phyloP scores from a whole-genome alignment of 2,329 filamentous ascomycete species.

The Exophiala viscosa region DNA sequence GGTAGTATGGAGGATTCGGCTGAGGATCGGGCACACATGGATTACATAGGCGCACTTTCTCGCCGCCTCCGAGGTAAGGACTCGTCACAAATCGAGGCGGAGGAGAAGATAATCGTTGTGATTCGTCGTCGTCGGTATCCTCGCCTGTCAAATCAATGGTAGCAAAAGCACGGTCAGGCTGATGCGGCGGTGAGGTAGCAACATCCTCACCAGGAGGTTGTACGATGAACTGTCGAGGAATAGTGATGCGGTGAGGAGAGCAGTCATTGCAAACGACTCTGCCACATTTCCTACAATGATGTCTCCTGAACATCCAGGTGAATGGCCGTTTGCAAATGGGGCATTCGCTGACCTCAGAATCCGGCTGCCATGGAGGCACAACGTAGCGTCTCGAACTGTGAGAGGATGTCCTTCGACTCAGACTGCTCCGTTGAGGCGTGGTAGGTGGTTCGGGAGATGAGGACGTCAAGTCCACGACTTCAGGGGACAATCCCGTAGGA shows the following conservation, averaged over 20 bases:
- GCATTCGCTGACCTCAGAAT: constrained; percentile 75
- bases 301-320: constrained; percentile 80
- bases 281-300: constrained; percentile 96
- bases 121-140: constrained; percentile 28
- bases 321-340: constrained; percentile 80
- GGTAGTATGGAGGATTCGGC: constrained; percentile 43
- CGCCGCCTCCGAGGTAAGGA: constrained; percentile 54
- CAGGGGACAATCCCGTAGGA: constrained; percentile 1
- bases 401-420: constrained; percentile 14
- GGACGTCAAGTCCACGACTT: constrained; percentile 30
- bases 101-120: constrained; percentile 4
- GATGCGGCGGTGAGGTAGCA: constrained; percentile 32
- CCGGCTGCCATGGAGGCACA: constrained; percentile 82
- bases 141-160: constrained; percentile 47
- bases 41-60: constrained; percentile 67
- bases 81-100: not conserved
- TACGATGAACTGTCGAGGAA: constrained; percentile 89
- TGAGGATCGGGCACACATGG: constrained; percentile 70
- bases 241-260: constrained; percentile 91
- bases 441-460: constrained; percentile 29
- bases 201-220: constrained; percentile 58
- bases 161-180: constrained; percentile 42
- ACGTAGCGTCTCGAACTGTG: constrained; percentile 45
- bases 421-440: constrained; percentile 7
- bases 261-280: constrained; percentile 85